phyloP scores from a whole-genome alignment of 1,284 basidiomycete genomes.

The Naganishia cerealis region DNA sequence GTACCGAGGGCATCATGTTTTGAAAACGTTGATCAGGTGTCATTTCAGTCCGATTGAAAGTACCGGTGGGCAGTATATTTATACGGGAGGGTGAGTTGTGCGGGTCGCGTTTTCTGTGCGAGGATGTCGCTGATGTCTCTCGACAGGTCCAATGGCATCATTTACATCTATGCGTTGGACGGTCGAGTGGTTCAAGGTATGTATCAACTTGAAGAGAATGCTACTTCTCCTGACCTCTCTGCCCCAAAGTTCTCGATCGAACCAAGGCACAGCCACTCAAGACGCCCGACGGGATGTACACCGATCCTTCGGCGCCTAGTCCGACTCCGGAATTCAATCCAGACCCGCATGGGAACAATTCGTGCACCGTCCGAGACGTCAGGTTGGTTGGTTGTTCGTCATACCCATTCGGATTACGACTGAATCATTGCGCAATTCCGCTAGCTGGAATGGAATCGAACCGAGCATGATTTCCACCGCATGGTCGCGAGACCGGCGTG shows the following conservation, averaged over 20 bases:
- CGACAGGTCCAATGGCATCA: slow-evolving; percentile 44
- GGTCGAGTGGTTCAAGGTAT: slow-evolving; percentile 69
- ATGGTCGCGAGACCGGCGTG: slow-evolving; percentile 67
- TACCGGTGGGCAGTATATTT: slow-evolving; percentile 89
- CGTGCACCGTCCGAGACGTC: slow-evolving; percentile 68
- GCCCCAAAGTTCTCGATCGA: slow-evolving; percentile 68
- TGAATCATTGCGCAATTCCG: not conserved
- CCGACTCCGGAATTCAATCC: slow-evolving; percentile 28
- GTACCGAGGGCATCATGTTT: slow-evolving; percentile 86
- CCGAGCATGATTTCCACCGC: slow-evolving; percentile 87
- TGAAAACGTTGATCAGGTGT: slow-evolving; percentile 89
- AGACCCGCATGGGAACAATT: slow-evolving; percentile 29
- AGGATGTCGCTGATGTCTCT: not conserved
- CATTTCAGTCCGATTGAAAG: slow-evolving; percentile 90
- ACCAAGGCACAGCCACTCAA: slow-evolving; percentile 70
- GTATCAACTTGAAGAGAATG: slow-evolving; percentile 35
- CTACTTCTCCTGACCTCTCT: slow-evolving; percentile 6
- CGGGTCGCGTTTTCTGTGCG: not conserved
- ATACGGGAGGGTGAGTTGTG: slow-evolving; percentile 64
- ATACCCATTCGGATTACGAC: slow-evolving; percentile 30
- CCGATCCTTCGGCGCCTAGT: slow-evolving; percentile 49
- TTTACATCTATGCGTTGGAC: slow-evolving; percentile 90
- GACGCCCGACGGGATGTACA: slow-evolving; percentile 47
- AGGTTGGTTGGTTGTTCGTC: slow-evolving; percentile 37
- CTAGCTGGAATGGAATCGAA: slow-evolving; percentile 58